Percentiles rank a stretch among this genome's conserved stretches.
Conservation (phyloP, 1,139 yeast genomes). For the Sugiyamaella castrensis region DNA sequence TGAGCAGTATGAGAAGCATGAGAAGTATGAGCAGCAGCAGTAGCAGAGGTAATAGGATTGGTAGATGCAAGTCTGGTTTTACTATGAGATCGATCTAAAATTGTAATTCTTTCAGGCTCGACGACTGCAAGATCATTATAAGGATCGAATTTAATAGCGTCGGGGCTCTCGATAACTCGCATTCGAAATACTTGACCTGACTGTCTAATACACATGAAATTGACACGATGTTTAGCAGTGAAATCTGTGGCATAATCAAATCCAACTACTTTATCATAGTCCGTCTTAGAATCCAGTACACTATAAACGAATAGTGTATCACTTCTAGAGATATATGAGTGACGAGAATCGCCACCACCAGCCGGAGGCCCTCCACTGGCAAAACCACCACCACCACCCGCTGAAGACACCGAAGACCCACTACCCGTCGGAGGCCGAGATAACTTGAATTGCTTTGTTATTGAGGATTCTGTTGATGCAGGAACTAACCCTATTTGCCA, state of each 20-base stretch:
- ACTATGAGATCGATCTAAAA: constrained; percentile 17
- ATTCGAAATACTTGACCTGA: constrained; percentile 83
- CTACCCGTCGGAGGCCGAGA: not conserved
- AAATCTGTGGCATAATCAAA: constrained; percentile 76
- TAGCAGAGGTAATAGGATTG: not conserved
- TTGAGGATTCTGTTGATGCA: not conserved
- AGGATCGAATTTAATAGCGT: constrained; percentile 63
- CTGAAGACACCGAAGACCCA: not conserved
- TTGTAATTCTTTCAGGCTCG: constrained; percentile 57
- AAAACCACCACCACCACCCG: not conserved
- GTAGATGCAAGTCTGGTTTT: not conserved
- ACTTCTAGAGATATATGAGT: constrained; percentile 18
- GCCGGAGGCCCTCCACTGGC: not conserved
- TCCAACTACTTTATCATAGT: constrained; percentile 75
- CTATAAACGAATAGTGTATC: constrained; percentile 65
- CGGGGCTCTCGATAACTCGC: constrained; percentile 69
- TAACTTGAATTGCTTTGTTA: not conserved
- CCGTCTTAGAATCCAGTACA: constrained; percentile 73
- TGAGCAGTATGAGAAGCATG: too few species aligned
- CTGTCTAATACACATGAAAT: constrained; percentile 81
- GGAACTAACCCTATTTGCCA: constrained; percentile 76
- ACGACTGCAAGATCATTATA: constrained; percentile 65
- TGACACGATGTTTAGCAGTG: constrained; percentile 42
- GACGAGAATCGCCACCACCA: constrained; percentile 9
- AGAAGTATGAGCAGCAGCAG: too few species aligned